Evolutionary conservation across 495 filamentous ascomycete species (phyloP).

Genomic region (Neurospora sp.): DNA sequence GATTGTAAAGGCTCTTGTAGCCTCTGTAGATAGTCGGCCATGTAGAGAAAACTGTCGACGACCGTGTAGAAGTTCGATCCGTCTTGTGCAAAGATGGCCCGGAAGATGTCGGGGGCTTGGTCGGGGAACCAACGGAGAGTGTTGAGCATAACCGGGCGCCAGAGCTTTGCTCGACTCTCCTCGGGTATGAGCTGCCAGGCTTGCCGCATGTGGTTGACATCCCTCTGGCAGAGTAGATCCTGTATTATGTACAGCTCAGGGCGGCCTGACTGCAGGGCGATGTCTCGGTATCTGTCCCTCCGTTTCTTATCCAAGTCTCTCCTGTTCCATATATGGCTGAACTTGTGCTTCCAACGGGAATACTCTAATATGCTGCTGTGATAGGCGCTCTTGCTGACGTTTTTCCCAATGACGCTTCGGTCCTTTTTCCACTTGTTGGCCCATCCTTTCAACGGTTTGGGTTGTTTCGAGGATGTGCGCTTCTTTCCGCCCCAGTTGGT

Average conservation of each 20-base stretch:
- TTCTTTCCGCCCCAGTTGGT: not conserved
- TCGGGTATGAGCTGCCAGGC: not conserved
- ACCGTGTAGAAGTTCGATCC: slow-evolving; percentile 41
- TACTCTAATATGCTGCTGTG: not conserved
- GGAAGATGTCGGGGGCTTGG: slow-evolving; percentile 36
- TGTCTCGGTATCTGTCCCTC: not conserved
- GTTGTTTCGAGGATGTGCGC: not conserved
- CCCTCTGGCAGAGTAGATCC: not conserved
- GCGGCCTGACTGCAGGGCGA: not conserved
- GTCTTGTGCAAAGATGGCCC: slow-evolving; percentile 32
- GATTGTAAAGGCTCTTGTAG: not conserved
- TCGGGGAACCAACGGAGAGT: slow-evolving; percentile 38
- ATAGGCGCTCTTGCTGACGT: not conserved
- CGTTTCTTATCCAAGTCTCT: not conserved
- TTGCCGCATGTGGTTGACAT: not conserved
- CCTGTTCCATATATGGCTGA: not conserved
- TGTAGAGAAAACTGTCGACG: not conserved
- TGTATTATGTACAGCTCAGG: not conserved
- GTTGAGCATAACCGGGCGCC: slow-evolving; percentile 45
- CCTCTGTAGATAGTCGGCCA: not conserved
- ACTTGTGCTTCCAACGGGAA: not conserved
- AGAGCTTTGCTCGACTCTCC: slow-evolving; percentile 15
- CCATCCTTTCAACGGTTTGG: not conserved
- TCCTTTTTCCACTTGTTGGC: not conserved
- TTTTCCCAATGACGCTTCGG: not conserved